Percentiles rank a stretch among this genome's conserved stretches.
Evolutionary conservation across 2,329 filamentous ascomycete genomes (phyloP).

Genomic region (Harringtonia aguacate): DNA sequence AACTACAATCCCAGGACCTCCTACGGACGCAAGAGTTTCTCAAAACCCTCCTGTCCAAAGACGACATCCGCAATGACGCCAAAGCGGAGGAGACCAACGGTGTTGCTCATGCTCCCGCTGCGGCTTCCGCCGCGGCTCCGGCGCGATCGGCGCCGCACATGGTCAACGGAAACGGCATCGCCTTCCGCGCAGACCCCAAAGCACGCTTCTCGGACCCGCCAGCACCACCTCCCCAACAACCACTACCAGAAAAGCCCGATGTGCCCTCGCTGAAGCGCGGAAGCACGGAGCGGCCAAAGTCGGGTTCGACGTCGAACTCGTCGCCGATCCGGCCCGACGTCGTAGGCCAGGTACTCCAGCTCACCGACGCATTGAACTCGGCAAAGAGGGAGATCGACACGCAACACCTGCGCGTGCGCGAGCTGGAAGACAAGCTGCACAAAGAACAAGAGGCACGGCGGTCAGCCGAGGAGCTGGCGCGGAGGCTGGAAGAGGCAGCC

Average conservation of each 20-base stretch:
- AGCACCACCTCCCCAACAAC: constrained; percentile 85
- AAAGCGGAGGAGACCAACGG: constrained; percentile 35
- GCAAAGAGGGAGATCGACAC: constrained; percentile 80
- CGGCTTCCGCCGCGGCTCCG: constrained; percentile 10
- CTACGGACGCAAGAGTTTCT: constrained; percentile 74
- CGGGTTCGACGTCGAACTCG: constrained; percentile 30
- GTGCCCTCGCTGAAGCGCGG: constrained; percentile 62
- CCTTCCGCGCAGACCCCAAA: constrained; percentile 63
- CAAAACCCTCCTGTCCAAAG: constrained; percentile 62
- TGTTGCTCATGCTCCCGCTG: too few relatives aligned
- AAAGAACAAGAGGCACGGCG: constrained; percentile 76
- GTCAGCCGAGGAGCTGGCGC: constrained; percentile 71
- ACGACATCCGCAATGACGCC: constrained; percentile 49
- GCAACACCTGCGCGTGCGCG: constrained; percentile 69
- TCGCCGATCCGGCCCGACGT: constrained; percentile 52
- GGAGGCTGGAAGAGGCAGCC: constrained; percentile 50
- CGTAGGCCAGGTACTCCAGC: constrained; percentile 64
- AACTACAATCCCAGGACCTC: constrained; percentile 78
- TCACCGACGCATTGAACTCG: constrained; percentile 74
- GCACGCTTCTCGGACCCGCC: constrained; percentile 86
- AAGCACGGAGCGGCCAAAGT: constrained; percentile 64
- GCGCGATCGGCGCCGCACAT: constrained; percentile 16
- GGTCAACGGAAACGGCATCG: constrained; percentile 39
- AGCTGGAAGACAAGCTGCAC: constrained; percentile 67
- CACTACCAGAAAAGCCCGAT: constrained; percentile 87